These are phyloP conservation scores for Chaetomiaceae sp. DNA, from an alignment of 2,329 filamentous ascomycete genomes.

Conservation along the genomic window DNA sequence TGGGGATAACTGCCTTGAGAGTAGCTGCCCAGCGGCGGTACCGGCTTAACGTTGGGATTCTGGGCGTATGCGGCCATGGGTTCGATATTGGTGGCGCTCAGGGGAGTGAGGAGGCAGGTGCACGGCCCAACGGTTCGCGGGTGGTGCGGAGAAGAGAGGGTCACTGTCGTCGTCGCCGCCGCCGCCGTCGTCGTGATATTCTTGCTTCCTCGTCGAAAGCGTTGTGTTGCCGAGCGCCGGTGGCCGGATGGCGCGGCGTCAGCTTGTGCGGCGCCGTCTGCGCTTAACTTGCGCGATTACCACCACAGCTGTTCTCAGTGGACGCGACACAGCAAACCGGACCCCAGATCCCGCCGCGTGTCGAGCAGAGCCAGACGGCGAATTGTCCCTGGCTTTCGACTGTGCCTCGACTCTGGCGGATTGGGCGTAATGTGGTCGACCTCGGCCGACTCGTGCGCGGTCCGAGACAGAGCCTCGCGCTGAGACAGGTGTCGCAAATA, in stretches of 20 bases:
- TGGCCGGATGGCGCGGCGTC: too few species aligned
- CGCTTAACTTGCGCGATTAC: too few species aligned
- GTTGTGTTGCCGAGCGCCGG: neutral
- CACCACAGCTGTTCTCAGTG: too few species aligned
- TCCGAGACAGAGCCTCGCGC: neutral
- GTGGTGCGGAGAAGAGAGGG: neutral
- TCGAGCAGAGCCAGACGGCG: too few species aligned
- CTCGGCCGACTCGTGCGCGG: neutral
- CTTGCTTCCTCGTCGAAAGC: neutral
- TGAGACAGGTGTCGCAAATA: neutral
- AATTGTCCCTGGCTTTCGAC: neutral
- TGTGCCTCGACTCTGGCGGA: neutral
- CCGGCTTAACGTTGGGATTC: constrained; percentile 19
- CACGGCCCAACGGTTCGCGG: neutral
- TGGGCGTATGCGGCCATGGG: constrained; percentile 27
- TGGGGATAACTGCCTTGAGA: too few species aligned
- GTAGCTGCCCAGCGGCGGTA: constrained; percentile 18
- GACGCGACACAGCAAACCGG: too few species aligned
- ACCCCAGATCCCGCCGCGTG: too few species aligned
- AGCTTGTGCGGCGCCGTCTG: too few species aligned
- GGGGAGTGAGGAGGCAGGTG: neutral
- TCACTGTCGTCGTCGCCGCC: neutral
- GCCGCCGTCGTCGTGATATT: neutral
- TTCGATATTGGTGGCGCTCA: neutral
- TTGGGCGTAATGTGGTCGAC: neutral